These are phyloP conservation scores for Zostera marina DNA, from an alignment of 116 monocot genomes.

Conservation along the genomic window DNA sequence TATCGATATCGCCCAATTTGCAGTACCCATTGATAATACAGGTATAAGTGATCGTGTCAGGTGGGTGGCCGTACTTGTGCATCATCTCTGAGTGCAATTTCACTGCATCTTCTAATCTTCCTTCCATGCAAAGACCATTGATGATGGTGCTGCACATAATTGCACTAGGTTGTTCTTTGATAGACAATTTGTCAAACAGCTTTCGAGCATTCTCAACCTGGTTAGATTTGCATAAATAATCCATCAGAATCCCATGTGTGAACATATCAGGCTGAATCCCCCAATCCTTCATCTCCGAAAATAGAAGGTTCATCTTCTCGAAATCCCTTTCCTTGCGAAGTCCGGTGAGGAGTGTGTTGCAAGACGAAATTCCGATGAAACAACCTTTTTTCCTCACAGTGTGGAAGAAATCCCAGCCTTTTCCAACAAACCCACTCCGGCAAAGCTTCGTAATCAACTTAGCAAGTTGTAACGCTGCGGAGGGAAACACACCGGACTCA, in stretches of 20 bases:
- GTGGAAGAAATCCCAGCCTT: slow-evolving; percentile 44
- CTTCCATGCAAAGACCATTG: too few species aligned
- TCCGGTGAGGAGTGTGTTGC: slow-evolving; percentile 50
- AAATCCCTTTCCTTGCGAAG: slow-evolving; percentile 37
- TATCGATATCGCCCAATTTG: slow-evolving; percentile 34
- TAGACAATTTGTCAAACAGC: slow-evolving; percentile 61
- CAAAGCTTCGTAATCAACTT: slow-evolving; percentile 1
- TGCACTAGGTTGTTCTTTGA: slow-evolving; percentile 15
- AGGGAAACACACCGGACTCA: not conserved
- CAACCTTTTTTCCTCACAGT: slow-evolving; percentile 13
- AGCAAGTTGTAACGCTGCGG: not conserved
- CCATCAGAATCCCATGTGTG: slow-evolving; percentile 56
- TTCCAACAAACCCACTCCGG: not conserved
- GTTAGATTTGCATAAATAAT: slow-evolving; percentile 44
- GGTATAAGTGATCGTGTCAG: slow-evolving; percentile 51
- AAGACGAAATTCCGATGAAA: slow-evolving; percentile 14
- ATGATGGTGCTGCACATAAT: slow-evolving; percentile 54
- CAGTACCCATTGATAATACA: slow-evolving; percentile 57
- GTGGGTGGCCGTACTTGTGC: slow-evolving; percentile 8
- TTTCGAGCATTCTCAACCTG: slow-evolving; percentile 34
- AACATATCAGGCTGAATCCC: slow-evolving; percentile 23
- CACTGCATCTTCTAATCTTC: too few species aligned
- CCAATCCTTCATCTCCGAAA: slow-evolving; percentile 39
- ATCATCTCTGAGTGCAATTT: too few species aligned
- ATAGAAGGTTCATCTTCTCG: slow-evolving; percentile 36